Evolutionary conservation across 768 basidiomycete genomes (phyloP).

Genomic region (Lactarius sanguifluus): DNA sequence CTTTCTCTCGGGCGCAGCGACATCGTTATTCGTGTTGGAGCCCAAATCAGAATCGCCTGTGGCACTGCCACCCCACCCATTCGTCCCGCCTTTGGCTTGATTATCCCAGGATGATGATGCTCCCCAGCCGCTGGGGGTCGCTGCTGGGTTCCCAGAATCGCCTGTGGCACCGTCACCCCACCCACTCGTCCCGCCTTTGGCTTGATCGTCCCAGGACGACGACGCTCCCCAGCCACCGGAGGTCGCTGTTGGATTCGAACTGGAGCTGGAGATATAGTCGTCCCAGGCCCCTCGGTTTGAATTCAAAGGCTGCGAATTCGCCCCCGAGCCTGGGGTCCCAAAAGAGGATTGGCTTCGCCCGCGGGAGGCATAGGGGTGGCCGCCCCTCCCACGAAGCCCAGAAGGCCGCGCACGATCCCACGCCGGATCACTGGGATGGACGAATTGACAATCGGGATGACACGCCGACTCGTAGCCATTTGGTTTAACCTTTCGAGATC

Average conservation of each 20-base stretch:
- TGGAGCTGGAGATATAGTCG: conserved; percentile 13
- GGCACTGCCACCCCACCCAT: conserved; percentile 17
- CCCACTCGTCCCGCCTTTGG: background rate
- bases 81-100: background rate
- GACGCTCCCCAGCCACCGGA: conserved; percentile 8
- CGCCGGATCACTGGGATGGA: conserved; percentile 21
- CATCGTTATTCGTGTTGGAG: background rate
- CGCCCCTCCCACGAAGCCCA: background rate
- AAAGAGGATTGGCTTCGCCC: conserved; percentile 16
- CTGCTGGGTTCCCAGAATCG: background rate
- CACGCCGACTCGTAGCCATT: conserved; percentile 12
- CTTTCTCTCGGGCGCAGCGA: conserved; percentile 1
- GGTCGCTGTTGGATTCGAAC: conserved; percentile 3
- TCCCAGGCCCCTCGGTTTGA: conserved; percentile 8
- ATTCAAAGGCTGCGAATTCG: background rate
- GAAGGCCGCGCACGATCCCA: conserved; percentile 18
- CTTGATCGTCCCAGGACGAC: background rate
- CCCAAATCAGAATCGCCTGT: conserved; percentile 19
- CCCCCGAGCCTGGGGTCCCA: background rate
- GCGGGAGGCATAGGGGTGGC: conserved; percentile 5
- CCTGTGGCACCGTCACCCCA: conserved; percentile 17
- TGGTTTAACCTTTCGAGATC: conserved; percentile 10
- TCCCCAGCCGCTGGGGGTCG: conserved; percentile 5
- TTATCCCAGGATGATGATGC: conserved; percentile 2
- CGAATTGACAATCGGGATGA: conserved; percentile 13